Percentiles rank a stretch among this genome's conserved stretches.
Conservation (phyloP, 345 rosid species). For the Nasturtium officinale region DNA sequence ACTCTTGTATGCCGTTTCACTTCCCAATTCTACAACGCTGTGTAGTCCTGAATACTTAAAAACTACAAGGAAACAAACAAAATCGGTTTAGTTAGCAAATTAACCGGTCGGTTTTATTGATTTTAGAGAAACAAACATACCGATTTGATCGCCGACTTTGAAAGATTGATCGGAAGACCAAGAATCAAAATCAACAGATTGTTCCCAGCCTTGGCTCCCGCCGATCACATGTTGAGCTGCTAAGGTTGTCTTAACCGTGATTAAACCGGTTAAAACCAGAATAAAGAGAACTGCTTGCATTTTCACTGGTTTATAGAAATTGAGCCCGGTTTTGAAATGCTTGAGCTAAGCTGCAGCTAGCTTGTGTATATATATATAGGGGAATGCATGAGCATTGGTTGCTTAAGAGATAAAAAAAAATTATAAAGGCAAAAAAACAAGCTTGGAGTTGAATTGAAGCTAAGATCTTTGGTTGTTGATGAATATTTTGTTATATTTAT, state of each 20-base stretch:
- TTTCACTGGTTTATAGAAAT: conserved; percentile 30
- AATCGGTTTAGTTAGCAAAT: background rate
- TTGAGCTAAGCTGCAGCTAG: conserved; percentile 3
- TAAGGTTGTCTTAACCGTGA: conserved; percentile 40
- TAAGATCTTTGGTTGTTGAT: conserved; percentile 41
- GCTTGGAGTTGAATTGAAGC: conserved; percentile 76
- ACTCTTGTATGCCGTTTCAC: conserved; percentile 71
- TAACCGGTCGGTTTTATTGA: conserved; percentile 19
- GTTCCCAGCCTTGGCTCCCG: conserved; percentile 91
- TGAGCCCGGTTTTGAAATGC: background rate
- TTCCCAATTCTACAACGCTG: conserved; percentile 77
- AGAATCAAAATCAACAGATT: conserved; percentile 67
- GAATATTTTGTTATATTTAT: conserved; percentile 15
- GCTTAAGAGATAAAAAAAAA: conserved; percentile 9
- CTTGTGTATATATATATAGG: conserved; percentile 37
- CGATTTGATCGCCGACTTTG: conserved; percentile 81
- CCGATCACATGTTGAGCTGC: conserved; percentile 76
- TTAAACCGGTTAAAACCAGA: conserved; percentile 46
- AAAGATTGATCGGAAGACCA: conserved; percentile 72
- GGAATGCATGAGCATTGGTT: conserved; percentile 21
- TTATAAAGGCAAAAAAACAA: conserved; percentile 23
- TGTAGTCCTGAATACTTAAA: conserved; percentile 88
- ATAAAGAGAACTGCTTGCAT: conserved; percentile 38
- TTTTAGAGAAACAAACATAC: conserved; percentile 45
- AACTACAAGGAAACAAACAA: conserved; percentile 39